A percentile compares a stretch with the other conserved stretches of the same genome.
phyloP scores from a whole-genome alignment of 306 rosid species.

The Cajanus cajan region DNA sequence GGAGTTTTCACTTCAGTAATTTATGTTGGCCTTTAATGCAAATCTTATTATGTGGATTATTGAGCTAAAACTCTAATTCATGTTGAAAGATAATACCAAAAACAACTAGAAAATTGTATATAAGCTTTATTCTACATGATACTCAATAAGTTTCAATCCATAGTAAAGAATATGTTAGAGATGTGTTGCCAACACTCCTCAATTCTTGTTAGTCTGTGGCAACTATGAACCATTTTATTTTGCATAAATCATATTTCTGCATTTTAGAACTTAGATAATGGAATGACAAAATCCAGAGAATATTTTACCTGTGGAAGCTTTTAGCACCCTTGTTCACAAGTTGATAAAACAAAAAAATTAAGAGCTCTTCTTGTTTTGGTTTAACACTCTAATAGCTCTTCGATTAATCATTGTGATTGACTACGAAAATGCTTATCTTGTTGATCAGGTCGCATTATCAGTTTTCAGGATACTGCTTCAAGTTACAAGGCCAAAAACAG shows the following conservation, averaged over 20 bases:
- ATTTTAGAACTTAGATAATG: background rate
- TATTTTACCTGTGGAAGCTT: background rate
- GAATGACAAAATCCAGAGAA: background rate
- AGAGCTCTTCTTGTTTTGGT: background rate
- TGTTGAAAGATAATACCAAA: no score
- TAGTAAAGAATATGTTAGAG: background rate
- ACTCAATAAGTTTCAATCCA: no score
- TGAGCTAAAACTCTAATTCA: no score
- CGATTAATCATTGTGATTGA: conserved; percentile 9
- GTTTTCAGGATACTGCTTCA: conserved; percentile 77
- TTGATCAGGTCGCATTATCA: conserved; percentile 73
- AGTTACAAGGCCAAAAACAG: conserved; percentile 84
- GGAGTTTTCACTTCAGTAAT: no score
- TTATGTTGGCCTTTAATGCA: no score
- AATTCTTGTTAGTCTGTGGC: background rate
- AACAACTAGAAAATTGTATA: no score
- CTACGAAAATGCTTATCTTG: conserved; percentile 8
- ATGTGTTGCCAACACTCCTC: background rate
- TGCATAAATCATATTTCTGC: background rate
- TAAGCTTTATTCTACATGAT: background rate
- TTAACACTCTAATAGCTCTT: background rate
- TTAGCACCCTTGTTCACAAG: background rate
- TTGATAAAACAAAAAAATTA: background rate
- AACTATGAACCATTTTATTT: background rate
- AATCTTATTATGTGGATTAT: no score